phyloP scores from a whole-genome alignment of 306 rosid genomes.

The Cicer pinnatifidum region DNA sequence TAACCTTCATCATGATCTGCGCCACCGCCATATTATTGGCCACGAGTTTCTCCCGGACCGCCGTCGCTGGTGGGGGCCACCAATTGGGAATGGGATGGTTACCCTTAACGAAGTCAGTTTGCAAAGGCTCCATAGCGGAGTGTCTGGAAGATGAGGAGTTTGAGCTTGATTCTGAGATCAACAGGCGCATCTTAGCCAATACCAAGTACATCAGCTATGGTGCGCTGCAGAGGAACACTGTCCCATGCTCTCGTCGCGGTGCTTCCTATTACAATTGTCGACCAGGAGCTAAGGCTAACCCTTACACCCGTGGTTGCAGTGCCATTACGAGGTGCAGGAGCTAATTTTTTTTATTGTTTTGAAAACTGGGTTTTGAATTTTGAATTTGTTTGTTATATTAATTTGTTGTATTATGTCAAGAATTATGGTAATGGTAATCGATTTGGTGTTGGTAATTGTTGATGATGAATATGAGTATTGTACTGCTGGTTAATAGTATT shows the following conservation, averaged over 20 bases:
- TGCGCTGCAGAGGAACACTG: slow-evolving; percentile 90
- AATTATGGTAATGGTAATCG: too few species aligned
- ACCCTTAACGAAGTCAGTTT: slow-evolving; percentile 43
- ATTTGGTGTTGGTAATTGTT: too few species aligned
- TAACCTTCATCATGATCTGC: slow-evolving; percentile 55
- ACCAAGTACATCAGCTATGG: slow-evolving; percentile 88
- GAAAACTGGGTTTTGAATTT: too few species aligned
- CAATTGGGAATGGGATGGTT: slow-evolving; percentile 53
- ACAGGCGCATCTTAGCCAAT: slow-evolving; percentile 89
- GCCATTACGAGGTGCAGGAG: slow-evolving; percentile 94
- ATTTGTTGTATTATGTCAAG: too few species aligned
- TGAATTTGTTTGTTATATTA: too few species aligned
- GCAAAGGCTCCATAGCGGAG: slow-evolving; percentile 71
- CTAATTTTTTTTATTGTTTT: slow-evolving; percentile 35
- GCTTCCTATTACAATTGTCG: slow-evolving; percentile 89
- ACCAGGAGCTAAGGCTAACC: slow-evolving; percentile 87
- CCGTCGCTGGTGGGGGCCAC: slow-evolving; percentile 49
- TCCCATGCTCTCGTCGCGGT: slow-evolving; percentile 95
- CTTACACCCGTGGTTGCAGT: slow-evolving; percentile 89
- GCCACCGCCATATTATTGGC: slow-evolving; percentile 52
- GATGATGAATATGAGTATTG: too few species aligned
- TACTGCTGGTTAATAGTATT: too few species aligned
- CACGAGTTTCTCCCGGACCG: slow-evolving; percentile 45
- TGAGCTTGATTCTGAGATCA: slow-evolving; percentile 84
- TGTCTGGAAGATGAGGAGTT: slow-evolving; percentile 72